phyloP scores from a whole-genome alignment of 108 stramenopile genomes.

The Mayamaea pseudoterrestris region DNA sequence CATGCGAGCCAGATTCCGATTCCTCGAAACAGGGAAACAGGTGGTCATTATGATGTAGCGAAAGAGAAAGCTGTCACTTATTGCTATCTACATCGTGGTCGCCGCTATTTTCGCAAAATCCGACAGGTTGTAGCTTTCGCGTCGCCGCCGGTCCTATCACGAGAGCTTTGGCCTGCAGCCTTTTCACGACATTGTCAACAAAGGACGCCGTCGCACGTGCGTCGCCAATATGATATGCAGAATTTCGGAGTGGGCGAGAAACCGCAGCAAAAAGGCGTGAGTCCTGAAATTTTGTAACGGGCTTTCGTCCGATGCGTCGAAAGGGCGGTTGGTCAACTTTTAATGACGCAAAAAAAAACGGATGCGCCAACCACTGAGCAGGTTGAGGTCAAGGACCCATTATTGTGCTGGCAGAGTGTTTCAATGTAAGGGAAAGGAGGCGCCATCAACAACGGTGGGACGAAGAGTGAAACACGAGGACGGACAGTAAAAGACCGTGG shows the following conservation, averaged over 20 bases:
- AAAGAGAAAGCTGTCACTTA: no score
- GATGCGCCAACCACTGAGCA: not conserved
- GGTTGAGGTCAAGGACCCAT: constrained; percentile 10
- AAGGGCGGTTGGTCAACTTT: constrained; percentile 15
- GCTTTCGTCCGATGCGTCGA: constrained; percentile 12
- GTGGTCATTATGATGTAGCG: no score
- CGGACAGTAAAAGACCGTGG: constrained; percentile 8
- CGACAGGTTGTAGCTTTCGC: constrained; percentile 48
- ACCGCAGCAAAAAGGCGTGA: constrained; percentile 20
- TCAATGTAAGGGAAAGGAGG: constrained; percentile 11
- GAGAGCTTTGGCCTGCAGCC: constrained; percentile 13
- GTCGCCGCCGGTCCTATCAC: constrained; percentile 35
- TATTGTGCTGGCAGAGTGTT: constrained; percentile 20
- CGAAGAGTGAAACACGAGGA: no score
- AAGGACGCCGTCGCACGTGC: constrained; percentile 38
- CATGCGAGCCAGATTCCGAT: constrained; percentile 19
- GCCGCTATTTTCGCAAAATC: no score
- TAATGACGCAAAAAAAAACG: constrained; percentile 23
- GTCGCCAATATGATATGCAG: constrained; percentile 12
- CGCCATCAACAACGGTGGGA: no score
- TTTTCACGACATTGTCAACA: constrained; percentile 52
- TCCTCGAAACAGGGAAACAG: constrained; percentile 5
- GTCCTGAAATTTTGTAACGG: constrained; percentile 4
- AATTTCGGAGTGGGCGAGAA: constrained; percentile 16
- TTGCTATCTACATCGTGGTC: not conserved